Conservation (phyloP, 768 basidiomycete species). For the Rhizopogon sp. region DNA sequence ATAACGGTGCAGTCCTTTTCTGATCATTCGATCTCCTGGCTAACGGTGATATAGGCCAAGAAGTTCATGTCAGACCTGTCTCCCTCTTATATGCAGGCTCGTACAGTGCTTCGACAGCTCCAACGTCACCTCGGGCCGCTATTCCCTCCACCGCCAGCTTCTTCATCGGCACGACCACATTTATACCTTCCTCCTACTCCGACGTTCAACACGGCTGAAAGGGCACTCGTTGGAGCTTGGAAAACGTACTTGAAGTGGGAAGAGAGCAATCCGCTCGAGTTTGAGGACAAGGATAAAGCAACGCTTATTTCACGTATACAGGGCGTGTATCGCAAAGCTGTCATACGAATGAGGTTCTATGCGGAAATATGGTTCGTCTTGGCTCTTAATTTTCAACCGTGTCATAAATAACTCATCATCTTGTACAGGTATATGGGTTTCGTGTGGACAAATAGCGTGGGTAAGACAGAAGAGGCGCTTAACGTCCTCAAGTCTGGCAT, state of each 20-base stretch:
- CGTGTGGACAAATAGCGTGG: constrained; percentile 69
- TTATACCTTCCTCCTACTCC: constrained; percentile 68
- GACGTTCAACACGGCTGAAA: constrained; percentile 67
- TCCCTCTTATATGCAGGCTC: constrained; percentile 92
- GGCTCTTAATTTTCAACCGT: not conserved
- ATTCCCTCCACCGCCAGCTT: constrained; percentile 44
- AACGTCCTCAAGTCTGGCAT: constrained; percentile 80
- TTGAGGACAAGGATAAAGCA: constrained; percentile 77
- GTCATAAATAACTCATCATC: constrained; percentile 4
- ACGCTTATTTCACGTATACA: constrained; percentile 67
- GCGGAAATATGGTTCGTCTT: constrained; percentile 82
- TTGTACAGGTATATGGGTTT: constrained; percentile 82
- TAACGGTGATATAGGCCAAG: constrained; percentile 58
- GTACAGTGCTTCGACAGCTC: constrained; percentile 80
- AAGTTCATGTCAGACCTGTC: constrained; percentile 94
- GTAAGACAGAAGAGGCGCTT: constrained; percentile 77
- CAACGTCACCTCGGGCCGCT: constrained; percentile 63
- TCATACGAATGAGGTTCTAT: constrained; percentile 90
- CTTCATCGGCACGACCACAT: constrained; percentile 33
- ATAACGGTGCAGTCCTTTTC: constrained; percentile 53
- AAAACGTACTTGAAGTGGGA: constrained; percentile 94
- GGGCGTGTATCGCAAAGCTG: constrained; percentile 82
- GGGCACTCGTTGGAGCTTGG: constrained; percentile 80
- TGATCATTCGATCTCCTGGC: not conserved
- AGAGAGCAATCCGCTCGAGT: constrained; percentile 87